Percentiles rank a stretch among this genome's conserved stretches.
Conservation (phyloP, 345 rosid species). For the Ceriops zippeliana region DNA sequence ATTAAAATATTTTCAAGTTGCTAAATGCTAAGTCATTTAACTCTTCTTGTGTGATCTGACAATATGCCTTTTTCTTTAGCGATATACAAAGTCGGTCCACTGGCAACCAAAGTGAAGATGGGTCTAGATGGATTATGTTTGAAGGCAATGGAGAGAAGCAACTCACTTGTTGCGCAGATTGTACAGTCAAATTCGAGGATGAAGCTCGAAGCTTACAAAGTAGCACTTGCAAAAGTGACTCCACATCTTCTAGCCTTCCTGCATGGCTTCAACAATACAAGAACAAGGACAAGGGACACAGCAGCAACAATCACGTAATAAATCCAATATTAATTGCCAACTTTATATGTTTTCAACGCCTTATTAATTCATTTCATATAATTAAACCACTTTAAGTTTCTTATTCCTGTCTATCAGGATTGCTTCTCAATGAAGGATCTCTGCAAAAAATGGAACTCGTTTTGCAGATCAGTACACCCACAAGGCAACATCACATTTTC, state of each 20-base stretch:
- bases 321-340: conserved; percentile 11
- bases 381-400: not conserved
- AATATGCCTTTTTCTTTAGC: conserved; percentile 16
- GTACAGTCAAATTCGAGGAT: conserved; percentile 18
- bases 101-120: conserved; percentile 40
- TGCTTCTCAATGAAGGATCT: conserved; percentile 45
- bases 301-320: not conserved
- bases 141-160: conserved; percentile 37
- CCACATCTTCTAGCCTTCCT: conserved; percentile 25
- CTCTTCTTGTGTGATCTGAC: not conserved
- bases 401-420: conserved; percentile 36
- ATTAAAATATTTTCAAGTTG: not conserved
- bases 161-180: conserved; percentile 34
- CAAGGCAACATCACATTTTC: conserved; percentile 44
- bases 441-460: conserved; percentile 58
- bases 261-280: conserved; percentile 31
- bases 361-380: not conserved
- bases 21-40: not conserved
- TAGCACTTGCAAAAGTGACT: conserved; percentile 33
- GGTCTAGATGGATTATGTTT: conserved; percentile 32
- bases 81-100: conserved; percentile 36
- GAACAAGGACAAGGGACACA: conserved; percentile 25
- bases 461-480: conserved; percentile 53
- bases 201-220: conserved; percentile 24
- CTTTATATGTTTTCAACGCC: not conserved